Conservation (phyloP, 805 yeast genomes). For the Yarrowia sp. region DNA sequence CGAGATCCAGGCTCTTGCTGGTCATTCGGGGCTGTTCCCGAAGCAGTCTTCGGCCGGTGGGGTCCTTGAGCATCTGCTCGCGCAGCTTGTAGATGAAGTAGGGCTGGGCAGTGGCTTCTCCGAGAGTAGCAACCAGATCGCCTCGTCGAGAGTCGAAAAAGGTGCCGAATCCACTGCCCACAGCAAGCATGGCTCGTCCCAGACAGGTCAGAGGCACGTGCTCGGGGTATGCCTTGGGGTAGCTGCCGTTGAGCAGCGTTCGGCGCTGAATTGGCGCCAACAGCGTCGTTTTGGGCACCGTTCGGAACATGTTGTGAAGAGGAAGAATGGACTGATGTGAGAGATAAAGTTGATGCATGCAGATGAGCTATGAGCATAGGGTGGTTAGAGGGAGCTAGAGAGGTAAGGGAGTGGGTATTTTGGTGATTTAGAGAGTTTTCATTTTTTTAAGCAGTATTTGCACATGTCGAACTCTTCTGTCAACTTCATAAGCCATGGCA, state of each 20-base stretch:
- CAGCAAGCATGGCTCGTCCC: slow-evolving; percentile 64
- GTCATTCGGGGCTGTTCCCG: slow-evolving; percentile 82
- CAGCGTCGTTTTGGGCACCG: slow-evolving; percentile 2
- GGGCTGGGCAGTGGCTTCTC: slow-evolving; percentile 84
- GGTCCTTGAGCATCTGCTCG: slow-evolving; percentile 70
- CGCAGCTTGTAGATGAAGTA: slow-evolving; percentile 61
- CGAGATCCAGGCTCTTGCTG: slow-evolving; percentile 63
- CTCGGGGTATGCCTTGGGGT: slow-evolving; percentile 51
- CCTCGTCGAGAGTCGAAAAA: slow-evolving; percentile 44
- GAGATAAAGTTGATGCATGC: slow-evolving; percentile 17
- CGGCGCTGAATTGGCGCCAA: slow-evolving; percentile 5
- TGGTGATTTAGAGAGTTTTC: too few relatives aligned
- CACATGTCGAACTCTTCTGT: too few relatives aligned
- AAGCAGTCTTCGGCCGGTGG: slow-evolving; percentile 72
- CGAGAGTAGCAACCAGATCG: slow-evolving; percentile 48
- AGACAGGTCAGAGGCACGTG: slow-evolving; percentile 69
- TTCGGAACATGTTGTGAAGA: neutral
- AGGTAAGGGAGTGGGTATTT: too few relatives aligned
- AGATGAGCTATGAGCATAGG: too few relatives aligned
- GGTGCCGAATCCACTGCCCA: slow-evolving; percentile 76
- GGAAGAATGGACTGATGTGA: slow-evolving; percentile 2
- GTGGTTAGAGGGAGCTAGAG: too few relatives aligned
- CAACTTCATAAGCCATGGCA: too few relatives aligned
- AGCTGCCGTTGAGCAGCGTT: slow-evolving; percentile 10
- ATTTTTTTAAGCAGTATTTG: too few relatives aligned